Conservation (phyloP, 768 basidiomycete genomes). For the Rubroboletus pulcherrimus region DNA sequence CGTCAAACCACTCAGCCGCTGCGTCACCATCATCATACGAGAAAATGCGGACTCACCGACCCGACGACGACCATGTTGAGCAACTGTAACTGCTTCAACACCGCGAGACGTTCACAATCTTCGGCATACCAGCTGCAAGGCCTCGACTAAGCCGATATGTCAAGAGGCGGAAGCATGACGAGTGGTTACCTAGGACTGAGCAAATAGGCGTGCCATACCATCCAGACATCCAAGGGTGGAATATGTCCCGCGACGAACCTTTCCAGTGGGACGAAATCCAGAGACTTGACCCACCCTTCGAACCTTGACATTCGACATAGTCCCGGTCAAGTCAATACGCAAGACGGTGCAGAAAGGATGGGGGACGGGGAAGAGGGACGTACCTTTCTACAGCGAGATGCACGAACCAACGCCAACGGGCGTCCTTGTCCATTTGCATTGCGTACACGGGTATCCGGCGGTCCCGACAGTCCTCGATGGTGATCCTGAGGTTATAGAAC, state of each 20-base stretch:
- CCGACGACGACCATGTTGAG: conserved; percentile 28
- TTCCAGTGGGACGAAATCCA: conserved; percentile 24
- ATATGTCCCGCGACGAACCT: conserved; percentile 25
- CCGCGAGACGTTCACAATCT: conserved; percentile 30
- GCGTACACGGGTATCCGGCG: conserved; percentile 25
- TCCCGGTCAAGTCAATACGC: background rate
- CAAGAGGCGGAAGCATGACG: background rate
- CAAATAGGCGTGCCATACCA: conserved; percentile 43
- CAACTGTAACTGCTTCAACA: conserved; percentile 23
- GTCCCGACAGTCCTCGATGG: conserved; percentile 29
- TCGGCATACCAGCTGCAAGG: conserved; percentile 30
- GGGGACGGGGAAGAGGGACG: background rate
- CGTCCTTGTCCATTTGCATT: conserved; percentile 21
- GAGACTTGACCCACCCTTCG: conserved; percentile 30
- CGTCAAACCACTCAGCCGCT: background rate
- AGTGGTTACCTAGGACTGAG: conserved; percentile 34
- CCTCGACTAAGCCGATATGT: background rate
- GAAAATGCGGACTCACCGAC: conserved; percentile 20
- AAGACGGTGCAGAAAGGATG: background rate
- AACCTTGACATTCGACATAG: conserved; percentile 24
- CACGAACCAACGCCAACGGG: conserved; percentile 41
- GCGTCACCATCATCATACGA: background rate
- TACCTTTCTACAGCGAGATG: conserved; percentile 37
- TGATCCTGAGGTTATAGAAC: conserved; percentile 29
- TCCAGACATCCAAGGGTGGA: conserved; percentile 39